Percentiles rank a stretch among this genome's conserved stretches.
These are phyloP conservation scores for Sordaria brevicollis DNA, from an alignment of 495 filamentous ascomycete genomes.

Conservation along the genomic window DNA sequence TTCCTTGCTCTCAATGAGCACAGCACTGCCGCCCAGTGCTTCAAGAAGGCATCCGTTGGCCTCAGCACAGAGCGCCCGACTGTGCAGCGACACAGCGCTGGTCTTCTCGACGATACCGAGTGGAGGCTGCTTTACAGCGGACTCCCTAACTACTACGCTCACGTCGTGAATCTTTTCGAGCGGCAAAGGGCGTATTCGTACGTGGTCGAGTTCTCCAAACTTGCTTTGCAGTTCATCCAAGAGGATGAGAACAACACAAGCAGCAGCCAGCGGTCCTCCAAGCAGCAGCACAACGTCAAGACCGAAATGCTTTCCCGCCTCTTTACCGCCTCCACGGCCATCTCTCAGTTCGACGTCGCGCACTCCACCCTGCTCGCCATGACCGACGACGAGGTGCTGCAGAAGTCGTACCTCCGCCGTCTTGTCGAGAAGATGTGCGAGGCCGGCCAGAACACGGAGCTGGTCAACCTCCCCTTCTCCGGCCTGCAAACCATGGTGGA, in stretches of 20 bases:
- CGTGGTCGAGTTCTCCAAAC: conserved; percentile 73
- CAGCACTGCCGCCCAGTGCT: conserved; percentile 61
- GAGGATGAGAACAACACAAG: conserved; percentile 28
- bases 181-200: conserved; percentile 61
- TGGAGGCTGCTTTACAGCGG: conserved; percentile 65
- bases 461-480: conserved; percentile 67
- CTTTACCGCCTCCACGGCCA: conserved; percentile 70
- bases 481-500: conserved; percentile 70
- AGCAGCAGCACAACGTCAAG: conserved; percentile 15
- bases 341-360: conserved; percentile 68
- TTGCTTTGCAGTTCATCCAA: conserved; percentile 57
- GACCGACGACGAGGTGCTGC: conserved; percentile 50
- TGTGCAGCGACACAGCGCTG: conserved; percentile 37
- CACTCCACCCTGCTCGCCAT: conserved; percentile 68
- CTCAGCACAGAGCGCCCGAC: conserved; percentile 41
- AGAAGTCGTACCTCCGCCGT: conserved; percentile 49
- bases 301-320: conserved; percentile 71
- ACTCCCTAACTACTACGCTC: conserved; percentile 73
- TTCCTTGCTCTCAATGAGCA: conserved; percentile 62
- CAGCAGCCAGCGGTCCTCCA: background rate
- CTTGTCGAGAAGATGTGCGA: conserved; percentile 65
- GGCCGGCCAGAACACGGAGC: conserved; percentile 51
- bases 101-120: conserved; percentile 61
- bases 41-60: conserved; percentile 72
- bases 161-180: conserved; percentile 76